These are phyloP conservation scores for Populus tomentosa DNA, from an alignment of 441 rosid species.

Conservation along the genomic window DNA sequence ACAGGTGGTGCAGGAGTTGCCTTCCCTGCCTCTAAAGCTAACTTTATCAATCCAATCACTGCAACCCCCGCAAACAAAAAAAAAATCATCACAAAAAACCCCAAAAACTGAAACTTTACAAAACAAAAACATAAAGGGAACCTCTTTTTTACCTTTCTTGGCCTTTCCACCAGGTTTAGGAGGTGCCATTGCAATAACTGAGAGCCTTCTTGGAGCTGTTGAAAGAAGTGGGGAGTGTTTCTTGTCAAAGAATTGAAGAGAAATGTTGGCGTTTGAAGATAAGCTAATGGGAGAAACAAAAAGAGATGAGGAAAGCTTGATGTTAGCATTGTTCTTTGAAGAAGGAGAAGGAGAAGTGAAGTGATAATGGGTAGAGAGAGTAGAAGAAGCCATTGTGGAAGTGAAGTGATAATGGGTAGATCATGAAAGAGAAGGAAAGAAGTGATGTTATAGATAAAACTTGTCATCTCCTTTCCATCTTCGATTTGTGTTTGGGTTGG, in stretches of 20 bases:
- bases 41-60: conserved; percentile 78
- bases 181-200: conserved; percentile 67
- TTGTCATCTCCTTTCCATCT: not conserved
- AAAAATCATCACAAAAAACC: not conserved
- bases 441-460: conserved; percentile 2
- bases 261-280: conserved; percentile 31
- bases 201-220: conserved; percentile 37
- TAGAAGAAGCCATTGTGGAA: conserved; percentile 32
- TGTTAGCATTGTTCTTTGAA: conserved; percentile 6
- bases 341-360: conserved; percentile 13
- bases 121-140: not conserved
- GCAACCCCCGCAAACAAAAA: conserved; percentile 9
- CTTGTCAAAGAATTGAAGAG: conserved; percentile 31
- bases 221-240: conserved; percentile 24
- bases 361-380: conserved; percentile 22
- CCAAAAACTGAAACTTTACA: not conserved
- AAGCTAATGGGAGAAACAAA: conserved; percentile 28
- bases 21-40: conserved; percentile 91
- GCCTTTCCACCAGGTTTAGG: conserved; percentile 60
- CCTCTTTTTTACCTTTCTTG: conserved; percentile 42
- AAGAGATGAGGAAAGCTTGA: conserved; percentile 32
- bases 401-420: conserved; percentile 7
- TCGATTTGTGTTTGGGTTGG: not conserved
- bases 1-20: conserved; percentile 98
- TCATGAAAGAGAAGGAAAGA: not conserved